Percentiles rank a stretch among this genome's conserved stretches.
These are phyloP conservation scores for Populus ilicifolia DNA, from an alignment of 345 rosid species.

Conservation along the genomic window DNA sequence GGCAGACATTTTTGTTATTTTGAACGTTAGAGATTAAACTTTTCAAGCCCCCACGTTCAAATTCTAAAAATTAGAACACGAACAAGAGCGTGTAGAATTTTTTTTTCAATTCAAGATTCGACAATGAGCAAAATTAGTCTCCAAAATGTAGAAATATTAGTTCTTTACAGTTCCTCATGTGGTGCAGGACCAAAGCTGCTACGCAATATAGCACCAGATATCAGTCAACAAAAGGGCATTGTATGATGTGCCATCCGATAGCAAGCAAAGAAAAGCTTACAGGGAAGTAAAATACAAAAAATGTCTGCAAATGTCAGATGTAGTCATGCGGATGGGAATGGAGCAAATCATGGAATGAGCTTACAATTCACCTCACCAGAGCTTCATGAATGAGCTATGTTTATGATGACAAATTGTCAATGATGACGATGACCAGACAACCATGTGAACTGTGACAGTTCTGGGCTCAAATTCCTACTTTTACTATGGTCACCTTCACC, in stretches of 20 bases:
- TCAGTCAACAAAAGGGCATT: neutral
- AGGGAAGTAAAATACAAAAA: neutral
- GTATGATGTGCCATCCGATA: neutral
- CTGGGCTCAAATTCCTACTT: conserved; percentile 8
- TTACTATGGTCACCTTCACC: no score
- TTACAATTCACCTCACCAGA: conserved; percentile 5
- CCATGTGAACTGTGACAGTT: conserved; percentile 8
- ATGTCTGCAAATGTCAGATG: neutral
- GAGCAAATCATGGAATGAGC: neutral
- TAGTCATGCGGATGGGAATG: neutral
- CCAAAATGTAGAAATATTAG: no score
- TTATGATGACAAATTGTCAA: conserved; percentile 22
- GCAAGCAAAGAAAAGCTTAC: neutral
- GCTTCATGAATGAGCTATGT: conserved; percentile 17
- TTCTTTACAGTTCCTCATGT: no score
- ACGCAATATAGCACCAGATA: neutral
- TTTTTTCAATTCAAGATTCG: neutral
- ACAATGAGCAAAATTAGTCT: neutral
- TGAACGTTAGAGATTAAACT: neutral
- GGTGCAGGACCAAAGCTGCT: neutral
- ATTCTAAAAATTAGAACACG: no score
- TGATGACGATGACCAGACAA: conserved; percentile 29
- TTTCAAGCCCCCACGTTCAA: neutral
- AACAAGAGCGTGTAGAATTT: no score
- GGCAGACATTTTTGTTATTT: neutral